Evolutionary conservation across 768 basidiomycete species (phyloP), one percentile per base, ranked within the genome.

Genomic region (Sporobolomyces pararoseus): DNA sequence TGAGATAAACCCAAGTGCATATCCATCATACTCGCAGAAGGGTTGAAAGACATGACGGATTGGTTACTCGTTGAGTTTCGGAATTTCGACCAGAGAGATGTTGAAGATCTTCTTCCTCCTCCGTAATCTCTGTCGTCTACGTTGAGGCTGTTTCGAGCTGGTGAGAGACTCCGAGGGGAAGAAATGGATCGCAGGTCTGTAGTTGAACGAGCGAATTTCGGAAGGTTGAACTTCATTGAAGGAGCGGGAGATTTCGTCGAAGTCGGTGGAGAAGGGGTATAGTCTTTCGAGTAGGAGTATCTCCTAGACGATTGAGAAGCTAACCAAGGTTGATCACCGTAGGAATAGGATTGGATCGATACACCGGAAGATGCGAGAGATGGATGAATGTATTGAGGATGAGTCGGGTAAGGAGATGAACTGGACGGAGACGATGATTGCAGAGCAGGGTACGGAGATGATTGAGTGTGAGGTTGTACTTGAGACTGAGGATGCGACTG

Each of bases 1-100:
- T 68, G 70, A 34, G 63, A 63, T 27, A 76, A 34, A 3, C 77
- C 75, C 39, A 77, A 61, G 58, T 77, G 77, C 77, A 77, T 77
- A 54, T 77, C 76, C 66, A 75, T 66, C 77, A 77, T 76, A 4
- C 47, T 54, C 6, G 74, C 77, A 13, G 68, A 71, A 44, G 75
- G 74, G 4, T 72, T 71, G 61, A 73, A 72, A 29, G 70, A 72
- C n/a, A 68, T 31, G 34, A 76, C 71, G 9, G 66, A 69, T 13
- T 63, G 69, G 27, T 63, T 57, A 7, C 62, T 49, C 16, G 65
- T 73, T 49, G 66, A 65, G 60, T 71, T 63, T 2, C 75, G 63
- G 58, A 72, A 68, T 29, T 68, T 67, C 25, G 63, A 68, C 68
- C 70, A 72, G 29, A 70, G 39, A 27, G 63, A 54, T 31, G 60